phyloP scores from a whole-genome alignment of 176 grass and related monocot genomes.

The Sorghum bicolor region Sorghum_bicolor_NCBIv3 NC_012870.2:68921001-68921500 shows the following conservation, averaged over 20 bases:
- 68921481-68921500: too few relatives aligned
- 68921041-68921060: not conserved
- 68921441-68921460: not conserved
- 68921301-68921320: not conserved
- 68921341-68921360: not conserved
- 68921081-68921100: not conserved
- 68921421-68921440: not conserved
- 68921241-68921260: constrained; percentile 22
- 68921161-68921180: constrained; percentile 68
- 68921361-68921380: not conserved
- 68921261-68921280: constrained; percentile 38
- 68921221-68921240: not conserved
- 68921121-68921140: not conserved
- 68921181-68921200: constrained; percentile 68
- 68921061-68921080: not conserved
- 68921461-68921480: too few relatives aligned
- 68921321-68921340: constrained; percentile 30
- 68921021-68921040: constrained; percentile 57
- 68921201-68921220: constrained; percentile 50
- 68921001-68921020: constrained; percentile 84
- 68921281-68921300: not conserved
- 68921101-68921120: not conserved
- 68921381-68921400: not conserved
- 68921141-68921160: constrained; percentile 67
- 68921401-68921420: not conserved